Conservation (phyloP, 148 eudicot genomes). For the Nepenthes gracilis region DNA sequence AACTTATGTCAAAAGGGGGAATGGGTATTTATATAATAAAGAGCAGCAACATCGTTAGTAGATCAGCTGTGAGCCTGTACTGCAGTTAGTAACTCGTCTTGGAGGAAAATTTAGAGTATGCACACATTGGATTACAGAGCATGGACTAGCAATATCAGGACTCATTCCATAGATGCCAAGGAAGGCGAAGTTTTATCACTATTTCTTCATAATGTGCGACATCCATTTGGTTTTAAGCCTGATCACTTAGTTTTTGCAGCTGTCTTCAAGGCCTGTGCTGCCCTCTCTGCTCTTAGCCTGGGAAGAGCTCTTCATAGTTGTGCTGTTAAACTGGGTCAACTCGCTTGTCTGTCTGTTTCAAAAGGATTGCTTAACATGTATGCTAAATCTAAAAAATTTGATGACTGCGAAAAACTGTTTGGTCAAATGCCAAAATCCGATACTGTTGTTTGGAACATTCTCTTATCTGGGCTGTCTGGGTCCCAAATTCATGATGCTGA, state of each 20-base stretch:
- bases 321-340: slow-evolving; percentile 49
- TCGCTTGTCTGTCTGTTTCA: slow-evolving; percentile 36
- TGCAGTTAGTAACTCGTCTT: too few relatives aligned
- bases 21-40: too few relatives aligned
- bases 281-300: slow-evolving; percentile 20
- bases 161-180: slow-evolving; percentile 15
- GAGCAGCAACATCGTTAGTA: too few relatives aligned
- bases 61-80: too few relatives aligned
- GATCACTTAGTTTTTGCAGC: slow-evolving; percentile 32
- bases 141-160: slow-evolving; percentile 25
- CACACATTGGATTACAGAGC: slow-evolving; percentile 10
- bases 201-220: slow-evolving; percentile 15
- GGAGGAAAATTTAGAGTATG: too few relatives aligned
- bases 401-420: slow-evolving; percentile 45
- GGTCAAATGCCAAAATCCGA: slow-evolving; percentile 17
- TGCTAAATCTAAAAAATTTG: slow-evolving; percentile 42
- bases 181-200: slow-evolving; percentile 11
- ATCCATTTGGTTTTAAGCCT: slow-evolving; percentile 25
- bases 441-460: slow-evolving; percentile 57
- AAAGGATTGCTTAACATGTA: slow-evolving; percentile 72
- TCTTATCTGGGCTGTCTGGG: slow-evolving; percentile 55
- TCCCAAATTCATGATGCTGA: slow-evolving; percentile 36
- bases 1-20: too few relatives aligned
- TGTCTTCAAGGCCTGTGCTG: slow-evolving; percentile 47
- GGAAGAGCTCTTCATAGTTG: slow-evolving; percentile 50